Conservation (phyloP, 2,329 filamentous ascomycete species). For the Xylariales sp. region DNA sequence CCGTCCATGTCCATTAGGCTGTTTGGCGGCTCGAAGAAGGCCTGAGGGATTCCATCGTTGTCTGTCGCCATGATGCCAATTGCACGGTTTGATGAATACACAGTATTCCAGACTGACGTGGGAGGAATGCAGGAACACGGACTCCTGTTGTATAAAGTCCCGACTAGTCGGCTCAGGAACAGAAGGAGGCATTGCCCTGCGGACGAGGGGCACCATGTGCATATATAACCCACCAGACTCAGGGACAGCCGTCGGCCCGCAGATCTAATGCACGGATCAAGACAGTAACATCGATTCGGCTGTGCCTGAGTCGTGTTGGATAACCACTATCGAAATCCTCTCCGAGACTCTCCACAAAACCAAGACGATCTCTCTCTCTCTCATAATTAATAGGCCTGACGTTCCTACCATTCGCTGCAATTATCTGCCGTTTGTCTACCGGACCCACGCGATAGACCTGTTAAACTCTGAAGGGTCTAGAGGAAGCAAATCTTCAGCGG, state of each 20-base stretch:
- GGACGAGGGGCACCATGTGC: background rate
- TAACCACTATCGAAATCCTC: background rate
- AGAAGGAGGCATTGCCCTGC: background rate
- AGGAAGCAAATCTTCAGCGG: too few relatives aligned
- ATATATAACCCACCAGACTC: background rate
- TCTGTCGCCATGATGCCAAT: slow-evolving; percentile 12
- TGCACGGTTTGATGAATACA: background rate
- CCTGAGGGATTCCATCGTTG: slow-evolving; percentile 11
- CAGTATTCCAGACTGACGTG: background rate
- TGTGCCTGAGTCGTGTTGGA: background rate
- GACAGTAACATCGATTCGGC: too few relatives aligned
- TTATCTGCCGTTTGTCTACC: too few relatives aligned
- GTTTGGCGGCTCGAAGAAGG: slow-evolving; percentile 17
- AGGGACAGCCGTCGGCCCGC: background rate
- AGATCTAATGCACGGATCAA: background rate
- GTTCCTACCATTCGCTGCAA: too few relatives aligned
- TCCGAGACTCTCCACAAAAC: background rate
- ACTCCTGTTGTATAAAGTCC: background rate
- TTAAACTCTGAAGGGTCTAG: too few relatives aligned
- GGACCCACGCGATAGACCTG: too few relatives aligned
- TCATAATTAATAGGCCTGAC: too few relatives aligned
- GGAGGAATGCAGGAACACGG: background rate
- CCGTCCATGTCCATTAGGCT: slow-evolving; percentile 17
- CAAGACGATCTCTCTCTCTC: too few relatives aligned
- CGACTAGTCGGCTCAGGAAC: background rate